Percentiles rank a stretch among this genome's conserved stretches.
These are phyloP conservation scores for Peronospora belbahrii DNA, from an alignment of 352 stramenopile genomes.

Conservation along the genomic window DNA sequence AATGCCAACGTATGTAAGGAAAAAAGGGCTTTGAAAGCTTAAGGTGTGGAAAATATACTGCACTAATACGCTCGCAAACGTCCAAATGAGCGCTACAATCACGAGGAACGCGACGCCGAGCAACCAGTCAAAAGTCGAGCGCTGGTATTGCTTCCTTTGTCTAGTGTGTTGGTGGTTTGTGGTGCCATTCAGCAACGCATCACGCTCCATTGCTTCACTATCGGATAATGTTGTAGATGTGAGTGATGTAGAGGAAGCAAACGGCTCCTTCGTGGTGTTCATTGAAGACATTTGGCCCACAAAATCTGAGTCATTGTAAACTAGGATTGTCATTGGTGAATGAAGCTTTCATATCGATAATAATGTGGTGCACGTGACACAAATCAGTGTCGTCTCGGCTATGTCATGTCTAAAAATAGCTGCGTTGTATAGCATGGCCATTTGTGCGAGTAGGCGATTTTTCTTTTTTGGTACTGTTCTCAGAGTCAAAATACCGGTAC, in stretches of 20 bases:
- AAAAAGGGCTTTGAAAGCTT: slow-evolving; percentile 81
- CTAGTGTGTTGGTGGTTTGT: slow-evolving; percentile 6
- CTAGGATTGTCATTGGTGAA: background rate
- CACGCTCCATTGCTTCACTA: slow-evolving; percentile 17
- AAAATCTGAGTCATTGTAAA: background rate
- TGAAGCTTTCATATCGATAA: no score
- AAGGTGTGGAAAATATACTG: slow-evolving; percentile 87
- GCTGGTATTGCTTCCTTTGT: slow-evolving; percentile 4
- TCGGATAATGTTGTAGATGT: slow-evolving; percentile 18
- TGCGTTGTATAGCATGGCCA: no score
- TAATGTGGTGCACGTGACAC: no score
- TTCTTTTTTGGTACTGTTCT: no score
- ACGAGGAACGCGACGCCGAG: slow-evolving; percentile 68
- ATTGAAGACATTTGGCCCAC: background rate
- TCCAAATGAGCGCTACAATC: slow-evolving; percentile 76
- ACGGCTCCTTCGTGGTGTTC: slow-evolving; percentile 7
- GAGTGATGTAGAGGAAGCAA: slow-evolving; percentile 13
- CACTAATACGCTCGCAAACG: slow-evolving; percentile 77
- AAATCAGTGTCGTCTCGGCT: no score
- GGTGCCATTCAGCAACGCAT: slow-evolving; percentile 16
- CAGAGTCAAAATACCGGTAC: no score
- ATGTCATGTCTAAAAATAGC: no score
- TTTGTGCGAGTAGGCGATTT: no score
- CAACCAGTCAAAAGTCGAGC: slow-evolving; percentile 52
- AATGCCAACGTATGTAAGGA: slow-evolving; percentile 85